Evolutionary conservation across 2,329 filamentous ascomycete species (phyloP).

Genomic region (Cladosporium oxysporum): DNA sequence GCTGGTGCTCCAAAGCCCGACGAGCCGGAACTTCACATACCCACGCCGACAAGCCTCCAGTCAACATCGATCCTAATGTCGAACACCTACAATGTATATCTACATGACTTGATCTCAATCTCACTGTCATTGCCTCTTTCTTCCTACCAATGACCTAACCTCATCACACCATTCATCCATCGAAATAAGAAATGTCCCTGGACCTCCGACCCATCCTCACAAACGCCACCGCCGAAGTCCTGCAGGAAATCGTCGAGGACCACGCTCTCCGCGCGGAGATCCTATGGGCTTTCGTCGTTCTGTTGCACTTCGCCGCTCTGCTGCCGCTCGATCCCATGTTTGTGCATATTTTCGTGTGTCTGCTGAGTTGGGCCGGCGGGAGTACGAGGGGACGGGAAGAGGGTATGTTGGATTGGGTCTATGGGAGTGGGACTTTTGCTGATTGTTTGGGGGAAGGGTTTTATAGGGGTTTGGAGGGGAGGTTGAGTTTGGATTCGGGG

Average conservation of each 20-base stretch:
- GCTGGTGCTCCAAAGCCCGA: not conserved
- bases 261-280: constrained; percentile 21
- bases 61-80: not conserved
- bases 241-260: constrained; percentile 11
- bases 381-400: not conserved
- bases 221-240: constrained; percentile 7
- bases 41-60: not conserved
- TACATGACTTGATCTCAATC: not conserved
- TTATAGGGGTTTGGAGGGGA: not conserved
- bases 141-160: not conserved
- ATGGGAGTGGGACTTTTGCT: constrained; percentile 12
- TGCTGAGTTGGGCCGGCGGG: constrained; percentile 20
- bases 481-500: not conserved
- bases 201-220: constrained; percentile 17
- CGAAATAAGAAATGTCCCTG: not conserved
- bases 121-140: not conserved
- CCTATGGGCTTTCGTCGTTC: constrained; percentile 28
- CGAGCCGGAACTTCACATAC: not conserved
- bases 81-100: not conserved
- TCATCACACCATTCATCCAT: not conserved
- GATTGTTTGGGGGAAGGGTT: constrained; percentile 8
- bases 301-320: constrained; percentile 26
- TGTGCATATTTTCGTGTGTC: constrained; percentile 25
- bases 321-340: constrained; percentile 26
- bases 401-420: constrained; percentile 4